Percentiles rank a stretch among this genome's conserved stretches.
Evolutionary conservation across 805 yeast genomes (phyloP).

Genomic region (Metschnikowia orientalis): DNA sequence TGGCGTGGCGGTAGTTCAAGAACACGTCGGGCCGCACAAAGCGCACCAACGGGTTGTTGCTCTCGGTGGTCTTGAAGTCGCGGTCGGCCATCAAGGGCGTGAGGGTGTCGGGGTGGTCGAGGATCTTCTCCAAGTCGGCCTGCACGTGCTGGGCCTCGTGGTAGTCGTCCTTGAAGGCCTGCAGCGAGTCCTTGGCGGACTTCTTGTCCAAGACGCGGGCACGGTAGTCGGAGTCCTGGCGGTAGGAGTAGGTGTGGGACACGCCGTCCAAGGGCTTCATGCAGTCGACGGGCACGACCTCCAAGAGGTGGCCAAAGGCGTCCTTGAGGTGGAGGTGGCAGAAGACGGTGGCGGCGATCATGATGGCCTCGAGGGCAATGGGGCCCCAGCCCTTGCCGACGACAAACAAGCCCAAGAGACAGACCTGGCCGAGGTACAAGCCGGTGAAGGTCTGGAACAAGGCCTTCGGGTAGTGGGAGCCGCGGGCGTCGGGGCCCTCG

Average conservation of each 20-base stretch:
- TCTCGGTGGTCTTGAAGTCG: constrained; percentile 35
- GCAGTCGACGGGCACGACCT: constrained; percentile 60
- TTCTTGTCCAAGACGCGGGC: constrained; percentile 26
- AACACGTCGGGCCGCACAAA: constrained; percentile 59
- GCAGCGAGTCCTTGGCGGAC: constrained; percentile 6
- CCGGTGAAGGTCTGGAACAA: constrained; percentile 86
- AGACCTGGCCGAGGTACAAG: constrained; percentile 79
- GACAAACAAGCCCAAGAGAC: constrained; percentile 79
- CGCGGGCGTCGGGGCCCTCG: constrained; percentile 71
- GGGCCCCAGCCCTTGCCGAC: constrained; percentile 98
- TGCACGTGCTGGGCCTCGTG: constrained; percentile 19
- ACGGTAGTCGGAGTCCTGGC: constrained; percentile 32
- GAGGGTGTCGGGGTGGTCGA: constrained; percentile 15
- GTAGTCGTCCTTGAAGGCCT: constrained; percentile 18
- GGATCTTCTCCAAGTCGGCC: constrained; percentile 16
- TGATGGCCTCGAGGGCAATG: constrained; percentile 65
- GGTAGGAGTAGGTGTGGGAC: constrained; percentile 55
- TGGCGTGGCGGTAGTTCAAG: constrained; percentile 39
- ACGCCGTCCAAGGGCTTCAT: constrained; percentile 77
- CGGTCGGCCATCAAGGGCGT: constrained; percentile 75
- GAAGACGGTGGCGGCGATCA: constrained; percentile 61
- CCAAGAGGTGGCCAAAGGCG: constrained; percentile 60
- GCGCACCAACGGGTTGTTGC: constrained; percentile 44
- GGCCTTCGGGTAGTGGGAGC: constrained; percentile 83
- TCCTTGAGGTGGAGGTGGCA: constrained; percentile 58